Evolutionary conservation across 306 rosid species (phyloP), one percentile per base, ranked within the genome.

Genomic region (Coriaria nepalensis): DNA sequence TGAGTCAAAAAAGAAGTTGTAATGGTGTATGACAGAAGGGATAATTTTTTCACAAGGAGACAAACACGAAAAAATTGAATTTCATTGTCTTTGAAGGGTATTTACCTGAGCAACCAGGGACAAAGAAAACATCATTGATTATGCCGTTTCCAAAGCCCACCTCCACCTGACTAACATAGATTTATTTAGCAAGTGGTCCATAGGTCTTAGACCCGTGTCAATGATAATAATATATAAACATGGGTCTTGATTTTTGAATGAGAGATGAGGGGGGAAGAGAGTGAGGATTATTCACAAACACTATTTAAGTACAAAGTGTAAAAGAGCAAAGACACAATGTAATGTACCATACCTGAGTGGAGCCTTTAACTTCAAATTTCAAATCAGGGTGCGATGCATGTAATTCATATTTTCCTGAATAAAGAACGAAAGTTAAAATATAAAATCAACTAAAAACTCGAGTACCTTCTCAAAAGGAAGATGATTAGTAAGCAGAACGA

Each of bases 21-120:
- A n/a, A 47, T n/a, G n/a, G n/a, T n/a, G n/a, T n/a, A n/a, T n/a
- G n/a, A n/a, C n/a, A n/a, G n/a, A n/a, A n/a, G n/a, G n/a, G 34
- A 7, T 8, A 51, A 7, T 8, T 6, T 45, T 47, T 14, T 53
- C 46, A 54, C 5, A 68, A 38, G 10, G 10, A 11, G 29, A 43
- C 11, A 40, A 9, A 42, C 20, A 59, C 35, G 13, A 58, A 38
- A 35, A 56, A 8, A 7, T 37, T 12, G 35, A 37, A 29, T 20
- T 37, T 10, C 34, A 44, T 41, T 20, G 13, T 29, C 45, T 33
- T 40, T 14, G 7, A 57, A 37, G 49, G 40, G n/a, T 45, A 11
- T 59, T 63, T 79, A 92, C 98, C 98, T 85, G 98, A 67, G 98
- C 79, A 70, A 45, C 98, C 98, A 60, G 93, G 72, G 62, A 82